phyloP scores from a whole-genome alignment of 768 basidiomycete genomes.

The Dioszegia hungarica region DNA sequence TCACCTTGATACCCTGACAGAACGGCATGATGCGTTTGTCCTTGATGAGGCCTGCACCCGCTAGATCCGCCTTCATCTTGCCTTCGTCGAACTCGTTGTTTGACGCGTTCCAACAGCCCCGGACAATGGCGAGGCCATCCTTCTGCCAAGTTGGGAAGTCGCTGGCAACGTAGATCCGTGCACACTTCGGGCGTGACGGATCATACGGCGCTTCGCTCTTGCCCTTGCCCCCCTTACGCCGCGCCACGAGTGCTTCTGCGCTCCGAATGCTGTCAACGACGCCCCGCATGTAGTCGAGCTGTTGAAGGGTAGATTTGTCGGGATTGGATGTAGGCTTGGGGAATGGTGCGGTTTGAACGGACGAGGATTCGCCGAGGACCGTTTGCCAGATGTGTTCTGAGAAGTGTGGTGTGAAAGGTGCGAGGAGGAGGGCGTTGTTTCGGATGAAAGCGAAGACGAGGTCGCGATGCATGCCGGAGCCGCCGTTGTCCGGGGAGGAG shows the following conservation, averaged over 20 bases:
- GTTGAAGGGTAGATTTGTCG: slow-evolving; percentile 65
- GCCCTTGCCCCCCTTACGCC: slow-evolving; percentile 66
- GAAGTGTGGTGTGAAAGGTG: slow-evolving; percentile 88
- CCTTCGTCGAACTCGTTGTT: slow-evolving; percentile 66
- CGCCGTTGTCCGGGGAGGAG: slow-evolving; percentile 56
- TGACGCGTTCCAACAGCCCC: slow-evolving; percentile 60
- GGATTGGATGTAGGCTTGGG: slow-evolving; percentile 62
- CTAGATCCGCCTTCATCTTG: slow-evolving; percentile 65
- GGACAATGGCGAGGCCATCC: slow-evolving; percentile 67
- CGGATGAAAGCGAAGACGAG: slow-evolving; percentile 82
- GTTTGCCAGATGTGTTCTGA: slow-evolving; percentile 82
- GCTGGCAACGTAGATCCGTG: slow-evolving; percentile 84
- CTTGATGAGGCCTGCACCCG: slow-evolving; percentile 74
- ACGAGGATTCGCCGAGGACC: slow-evolving; percentile 66
- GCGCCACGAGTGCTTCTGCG: slow-evolving; percentile 70
- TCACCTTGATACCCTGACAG: slow-evolving; percentile 84
- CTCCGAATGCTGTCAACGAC: slow-evolving; percentile 90
- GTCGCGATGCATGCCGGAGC: slow-evolving; percentile 73
- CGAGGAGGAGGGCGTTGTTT: slow-evolving; percentile 68
- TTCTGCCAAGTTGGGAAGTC: slow-evolving; percentile 94
- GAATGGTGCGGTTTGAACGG: slow-evolving; percentile 79
- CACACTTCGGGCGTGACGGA: slow-evolving; percentile 69
- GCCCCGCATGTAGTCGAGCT: slow-evolving; percentile 77
- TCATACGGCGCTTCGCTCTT: slow-evolving; percentile 64
- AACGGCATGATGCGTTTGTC: slow-evolving; percentile 96